Percentiles rank a stretch among this genome's conserved stretches.
Conservation (phyloP, 768 basidiomycete genomes). For the Kockovaella imperatae region DNA sequence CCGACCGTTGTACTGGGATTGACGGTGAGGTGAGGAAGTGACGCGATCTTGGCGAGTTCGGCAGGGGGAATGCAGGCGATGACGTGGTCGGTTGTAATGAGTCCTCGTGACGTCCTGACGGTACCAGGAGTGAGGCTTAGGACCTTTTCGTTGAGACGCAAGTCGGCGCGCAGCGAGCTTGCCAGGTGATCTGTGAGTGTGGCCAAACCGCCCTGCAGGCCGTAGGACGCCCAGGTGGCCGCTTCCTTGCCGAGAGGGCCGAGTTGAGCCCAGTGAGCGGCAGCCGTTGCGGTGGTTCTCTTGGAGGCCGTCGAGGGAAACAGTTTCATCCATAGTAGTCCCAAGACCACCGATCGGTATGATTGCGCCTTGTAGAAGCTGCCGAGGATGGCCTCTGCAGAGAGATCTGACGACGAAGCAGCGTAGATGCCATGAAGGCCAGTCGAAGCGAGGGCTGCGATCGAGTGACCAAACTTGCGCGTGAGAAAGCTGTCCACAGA, state of each 20-base stretch:
- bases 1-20: slow-evolving; percentile 72
- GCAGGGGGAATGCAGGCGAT: slow-evolving; percentile 67
- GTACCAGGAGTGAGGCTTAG: background rate
- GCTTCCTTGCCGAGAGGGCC: slow-evolving; percentile 61
- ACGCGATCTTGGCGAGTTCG: slow-evolving; percentile 47
- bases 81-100: slow-evolving; percentile 49
- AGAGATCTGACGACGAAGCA: slow-evolving; percentile 66
- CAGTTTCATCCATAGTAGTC: slow-evolving; percentile 53
- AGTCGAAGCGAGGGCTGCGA: slow-evolving; percentile 71
- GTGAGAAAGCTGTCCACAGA: slow-evolving; percentile 69
- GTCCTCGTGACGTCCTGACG: slow-evolving; percentile 16
- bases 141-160: slow-evolving; percentile 49
- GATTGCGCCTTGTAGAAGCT: background rate
- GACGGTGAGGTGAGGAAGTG: slow-evolving; percentile 59
- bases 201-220: slow-evolving; percentile 68
- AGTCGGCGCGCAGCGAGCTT: slow-evolving; percentile 52
- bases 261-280: slow-evolving; percentile 56
- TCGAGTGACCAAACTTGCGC: slow-evolving; percentile 61
- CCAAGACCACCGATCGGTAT: background rate
- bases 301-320: slow-evolving; percentile 54
- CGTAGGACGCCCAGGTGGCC: slow-evolving; percentile 73
- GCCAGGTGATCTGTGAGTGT: slow-evolving; percentile 58
- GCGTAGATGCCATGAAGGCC: slow-evolving; percentile 91
- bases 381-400: slow-evolving; percentile 42
- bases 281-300: too few relatives aligned